phyloP scores from a whole-genome alignment of 208 protist species.

The Leishmania mexicana region DNA sequence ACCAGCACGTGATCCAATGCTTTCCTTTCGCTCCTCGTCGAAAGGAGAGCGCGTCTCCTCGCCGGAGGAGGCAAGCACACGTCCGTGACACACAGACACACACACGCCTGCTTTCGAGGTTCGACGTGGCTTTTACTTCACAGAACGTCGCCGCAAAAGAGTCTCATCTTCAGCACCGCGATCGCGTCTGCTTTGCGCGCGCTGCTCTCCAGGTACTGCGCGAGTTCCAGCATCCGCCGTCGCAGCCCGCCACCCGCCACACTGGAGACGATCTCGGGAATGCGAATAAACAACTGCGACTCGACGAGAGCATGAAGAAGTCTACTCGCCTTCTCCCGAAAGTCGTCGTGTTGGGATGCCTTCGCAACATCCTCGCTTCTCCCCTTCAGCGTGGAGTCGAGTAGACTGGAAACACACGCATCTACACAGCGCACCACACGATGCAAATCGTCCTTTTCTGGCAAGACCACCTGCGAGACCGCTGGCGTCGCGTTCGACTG shows the following conservation, averaged over 20 bases:
- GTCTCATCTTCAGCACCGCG: slow-evolving; percentile 13
- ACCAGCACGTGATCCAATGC: neutral
- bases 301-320: slow-evolving; percentile 10
- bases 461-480: slow-evolving; percentile 18
- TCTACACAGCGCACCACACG: slow-evolving; percentile 8
- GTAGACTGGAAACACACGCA: neutral
- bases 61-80: no score
- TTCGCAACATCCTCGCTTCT: neutral
- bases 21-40: neutral
- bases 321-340: slow-evolving; percentile 1
- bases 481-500: neutral
- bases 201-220: slow-evolving; percentile 9
- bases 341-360: neutral
- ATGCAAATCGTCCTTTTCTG: neutral
- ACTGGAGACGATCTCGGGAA: neutral
- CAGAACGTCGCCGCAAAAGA: slow-evolving; percentile 13
- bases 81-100: neutral
- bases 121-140: neutral
- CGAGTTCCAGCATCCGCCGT: neutral
- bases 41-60: neutral
- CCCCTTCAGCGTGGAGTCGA: neutral
- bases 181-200: neutral
- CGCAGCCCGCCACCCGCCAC: neutral
- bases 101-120: no score
- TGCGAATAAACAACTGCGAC: slow-evolving; percentile 12